Base-by-base conservation (phyloP, 192 early-diverging fungal species). In the Pilobolus umbonatus region DNA sequence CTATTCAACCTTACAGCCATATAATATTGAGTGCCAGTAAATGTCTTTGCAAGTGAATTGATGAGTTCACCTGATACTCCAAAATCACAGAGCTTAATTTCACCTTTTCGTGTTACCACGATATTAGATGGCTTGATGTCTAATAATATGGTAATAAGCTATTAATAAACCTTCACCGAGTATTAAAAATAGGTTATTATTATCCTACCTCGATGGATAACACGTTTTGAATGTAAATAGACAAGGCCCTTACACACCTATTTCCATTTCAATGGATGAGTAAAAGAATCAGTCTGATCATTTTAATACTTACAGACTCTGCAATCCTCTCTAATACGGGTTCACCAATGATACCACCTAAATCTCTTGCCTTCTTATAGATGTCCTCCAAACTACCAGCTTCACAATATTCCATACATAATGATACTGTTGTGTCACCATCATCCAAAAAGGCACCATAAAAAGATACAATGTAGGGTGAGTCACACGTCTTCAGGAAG, bases 91-190 rank as follows among this genome's bases (percentile, higher is more conserved):
- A 99, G 81, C 64, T 99, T 99, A 62, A 99, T 88, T 60, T 92
- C 80, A 15, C 97, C 97, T 5, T 75, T 70, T 42, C 83, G 80
- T 26, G 96, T 93, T 7, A 98, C 78, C 47, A 99, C 68, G 59
- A 99, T 95, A 69, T 99, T 99, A 28, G 92, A 95, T 8, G 98
- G 98, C 74, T 99, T 99, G 67, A 99, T 84, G 62, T 99, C 98
- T 94, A 48, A 11, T 55, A 32, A 5, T 30, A 49, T 5, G 2
- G 14, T n/a, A 28, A 30, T 52, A 21, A 36, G 21, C 34, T 36
- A n/a, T n/a, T n/a, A n/a, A n/a, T n/a, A n/a, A n/a, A 12, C 36
- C 36, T 4, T 38, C 19, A 17, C 19, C 4, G 14, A 12, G 5
- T 3, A 3, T 15, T 15, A 40, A 40, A 40, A 40, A 40, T 7